Evolutionary conservation across 805 yeast species (phyloP), one percentile per base, ranked within the genome.

Genomic region (Metschnikowia lochheadii): DNA sequence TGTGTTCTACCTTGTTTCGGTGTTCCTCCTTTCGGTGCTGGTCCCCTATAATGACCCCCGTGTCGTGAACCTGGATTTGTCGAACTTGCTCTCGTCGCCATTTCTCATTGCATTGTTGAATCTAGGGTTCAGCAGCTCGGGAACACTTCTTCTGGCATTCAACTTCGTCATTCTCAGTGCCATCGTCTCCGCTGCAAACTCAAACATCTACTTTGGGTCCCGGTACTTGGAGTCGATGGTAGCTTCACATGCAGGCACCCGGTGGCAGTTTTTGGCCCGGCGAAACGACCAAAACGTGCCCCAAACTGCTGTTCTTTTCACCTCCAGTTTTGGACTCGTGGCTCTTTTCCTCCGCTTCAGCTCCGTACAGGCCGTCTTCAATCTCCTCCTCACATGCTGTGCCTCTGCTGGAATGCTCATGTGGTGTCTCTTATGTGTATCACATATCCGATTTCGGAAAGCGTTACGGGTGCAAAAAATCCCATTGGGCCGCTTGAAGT

Each of bases 141-240:
- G 58, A 14, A 14, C 20, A 13, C 50, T 62, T 10, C 46, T 59
- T 40, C 52, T 50, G 41, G 36, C 50, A 1, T 63, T 62, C 52
- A 62, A 62, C 49, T 46, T 57, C 11, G 57, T 63, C 20, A 56
- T 63, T 13, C 47, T 62, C n/a, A 42, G 56, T 11, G 59, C 64
- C 14, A 56, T 63, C 26, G 29, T 63, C 18, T 60, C 64, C 14
- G 68, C 68, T 2, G 68, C 68, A 18, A 63, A 63, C 49, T 62
- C 67, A n/a, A 64, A 63, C 39, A 56, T 63, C 2, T 63, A 63
- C 49, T 62, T 63, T 48, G 67, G 68, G 1, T 59, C 65, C 17
- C 37, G 66, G 31, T 60, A 60, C 40, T 52, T 64, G 14, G 47
- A 56, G 15, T 53, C 64, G 7, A 55, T 63, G 44, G 54, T 52